Percentiles rank a stretch among this genome's conserved stretches.
Evolutionary conservation across 169 alveolate species (phyloP).

Genomic region (Toxoplasma gondii): DNA sequence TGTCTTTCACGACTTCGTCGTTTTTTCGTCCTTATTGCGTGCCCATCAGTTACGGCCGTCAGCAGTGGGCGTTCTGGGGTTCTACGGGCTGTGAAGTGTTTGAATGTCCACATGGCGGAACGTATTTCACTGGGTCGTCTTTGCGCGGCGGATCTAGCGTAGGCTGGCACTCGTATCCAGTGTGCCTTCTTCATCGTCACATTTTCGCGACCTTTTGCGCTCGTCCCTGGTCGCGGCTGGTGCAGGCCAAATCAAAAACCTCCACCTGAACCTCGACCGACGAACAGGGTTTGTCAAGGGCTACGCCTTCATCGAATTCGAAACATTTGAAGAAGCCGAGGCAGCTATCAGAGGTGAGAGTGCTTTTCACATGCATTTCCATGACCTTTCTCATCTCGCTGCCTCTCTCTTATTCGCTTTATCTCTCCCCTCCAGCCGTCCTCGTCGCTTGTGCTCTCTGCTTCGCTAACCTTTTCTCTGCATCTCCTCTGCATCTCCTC

Average conservation of each 20-base stretch:
- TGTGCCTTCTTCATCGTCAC: not conserved
- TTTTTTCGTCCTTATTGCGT: no score
- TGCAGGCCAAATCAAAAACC: conserved; percentile 79
- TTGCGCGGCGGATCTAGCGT: no score
- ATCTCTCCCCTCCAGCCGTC: not conserved
- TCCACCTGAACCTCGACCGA: conserved; percentile 93
- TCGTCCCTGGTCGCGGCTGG: not conserved
- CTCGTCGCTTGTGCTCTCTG: not conserved
- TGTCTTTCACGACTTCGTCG: not conserved
- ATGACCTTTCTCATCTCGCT: not conserved
- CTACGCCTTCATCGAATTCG: conserved; percentile 68
- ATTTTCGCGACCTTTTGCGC: not conserved
- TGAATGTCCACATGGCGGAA: no score
- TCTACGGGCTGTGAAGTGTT: no score
- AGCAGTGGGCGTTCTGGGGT: no score
- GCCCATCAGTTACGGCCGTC: no score
- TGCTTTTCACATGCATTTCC: not conserved
- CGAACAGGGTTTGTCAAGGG: conserved; percentile 91
- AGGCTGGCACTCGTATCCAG: no score
- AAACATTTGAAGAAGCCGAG: conserved; percentile 60
- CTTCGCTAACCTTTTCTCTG: not conserved
- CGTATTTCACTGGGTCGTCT: no score
- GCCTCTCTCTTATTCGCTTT: not conserved
- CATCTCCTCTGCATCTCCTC: not conserved
- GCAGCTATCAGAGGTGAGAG: conserved; percentile 67